A percentile compares a stretch with the other conserved stretches of the same genome.
phyloP scores from a whole-genome alignment of 2,329 filamentous ascomycete genomes.

The Fusarium sp. region DNA sequence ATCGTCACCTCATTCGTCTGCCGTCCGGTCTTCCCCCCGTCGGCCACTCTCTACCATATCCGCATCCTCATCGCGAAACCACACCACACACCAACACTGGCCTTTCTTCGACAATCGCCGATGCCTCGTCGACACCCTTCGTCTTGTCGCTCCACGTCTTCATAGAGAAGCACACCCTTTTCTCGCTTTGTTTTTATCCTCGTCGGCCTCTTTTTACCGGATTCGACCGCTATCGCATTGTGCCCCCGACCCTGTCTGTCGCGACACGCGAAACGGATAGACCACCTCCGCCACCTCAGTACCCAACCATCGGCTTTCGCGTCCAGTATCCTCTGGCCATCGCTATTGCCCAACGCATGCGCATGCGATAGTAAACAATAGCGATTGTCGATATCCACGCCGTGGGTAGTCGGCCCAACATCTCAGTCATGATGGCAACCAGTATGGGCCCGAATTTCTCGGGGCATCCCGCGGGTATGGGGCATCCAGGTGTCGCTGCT shows the following conservation, averaged over 20 bases:
- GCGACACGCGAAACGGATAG: conserved; percentile 50
- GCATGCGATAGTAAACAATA: conserved; percentile 65
- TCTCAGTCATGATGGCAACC: conserved; percentile 75
- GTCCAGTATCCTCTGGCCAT: conserved; percentile 26
- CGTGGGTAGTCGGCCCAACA: conserved; percentile 68
- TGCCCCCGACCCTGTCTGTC: conserved; percentile 43
- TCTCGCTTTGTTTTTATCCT: conserved; percentile 23
- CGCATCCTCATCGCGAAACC: conserved; percentile 49
- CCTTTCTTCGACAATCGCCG: conserved; percentile 40
- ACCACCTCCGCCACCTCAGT: conserved; percentile 32
- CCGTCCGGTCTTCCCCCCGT: conserved; percentile 35
- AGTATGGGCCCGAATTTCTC: conserved; percentile 75
- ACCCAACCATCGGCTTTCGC: conserved; percentile 37
- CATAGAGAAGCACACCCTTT: conserved; percentile 28
- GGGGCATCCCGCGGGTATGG: conserved; percentile 81
- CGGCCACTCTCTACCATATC: conserved; percentile 40
- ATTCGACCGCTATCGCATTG: conserved; percentile 44
- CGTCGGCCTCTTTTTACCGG: conserved; percentile 26
- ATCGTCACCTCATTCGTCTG: conserved; percentile 48
- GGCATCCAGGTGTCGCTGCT: conserved; percentile 77
- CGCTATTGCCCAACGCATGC: conserved; percentile 52
- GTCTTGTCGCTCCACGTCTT: conserved; percentile 35
- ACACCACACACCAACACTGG: conserved; percentile 35
- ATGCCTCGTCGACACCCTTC: conserved; percentile 47
- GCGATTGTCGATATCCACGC: conserved; percentile 71